phyloP scores from a whole-genome alignment of 208 protist species.

The Crithidia bombi region DNA sequence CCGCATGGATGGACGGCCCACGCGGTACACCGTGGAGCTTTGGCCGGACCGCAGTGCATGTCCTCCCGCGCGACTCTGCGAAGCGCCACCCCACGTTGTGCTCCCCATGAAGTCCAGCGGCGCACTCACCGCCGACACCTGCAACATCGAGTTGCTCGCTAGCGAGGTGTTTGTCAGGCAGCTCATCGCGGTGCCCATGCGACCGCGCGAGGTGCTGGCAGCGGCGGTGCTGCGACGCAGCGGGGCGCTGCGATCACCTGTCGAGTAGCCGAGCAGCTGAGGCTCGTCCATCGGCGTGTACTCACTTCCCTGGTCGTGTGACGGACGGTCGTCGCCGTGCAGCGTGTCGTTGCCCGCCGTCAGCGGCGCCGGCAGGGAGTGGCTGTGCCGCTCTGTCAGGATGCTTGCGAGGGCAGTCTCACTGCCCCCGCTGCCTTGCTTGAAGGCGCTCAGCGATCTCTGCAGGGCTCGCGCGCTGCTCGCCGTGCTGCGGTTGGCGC shows the following conservation, averaged over 20 bases:
- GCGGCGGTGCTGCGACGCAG: constrained; percentile 14
- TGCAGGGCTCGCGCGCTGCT: constrained; percentile 16
- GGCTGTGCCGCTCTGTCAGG: constrained; percentile 10
- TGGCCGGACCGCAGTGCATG: constrained; percentile 9
- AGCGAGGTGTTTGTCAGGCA: constrained; percentile 11
- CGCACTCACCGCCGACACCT: constrained; percentile 12
- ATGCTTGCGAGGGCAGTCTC: background rate
- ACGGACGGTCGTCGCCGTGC: constrained; percentile 15
- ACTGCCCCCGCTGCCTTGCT: constrained; percentile 15
- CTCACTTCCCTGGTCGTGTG: constrained; percentile 6
- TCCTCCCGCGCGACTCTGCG: background rate
- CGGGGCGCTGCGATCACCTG: constrained; percentile 9
- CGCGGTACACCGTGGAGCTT: constrained; percentile 12
- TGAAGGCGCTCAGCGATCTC: constrained; percentile 10
- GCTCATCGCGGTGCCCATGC: background rate
- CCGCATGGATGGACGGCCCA: constrained; percentile 2
- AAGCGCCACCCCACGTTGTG: constrained; percentile 5
- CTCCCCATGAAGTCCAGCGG: constrained; percentile 25
- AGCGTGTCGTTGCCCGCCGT: constrained; percentile 6
- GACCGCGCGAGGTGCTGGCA: constrained; percentile 6
- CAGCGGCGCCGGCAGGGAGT: background rate
- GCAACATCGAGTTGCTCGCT: constrained; percentile 9
- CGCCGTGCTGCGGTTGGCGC: constrained; percentile 25
- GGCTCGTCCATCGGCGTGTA: constrained; percentile 14
- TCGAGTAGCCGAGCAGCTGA: constrained; percentile 12